Evolutionary conservation across 2,329 filamentous ascomycete species (phyloP).

Genomic region (Sporothrix protearum): DNA sequence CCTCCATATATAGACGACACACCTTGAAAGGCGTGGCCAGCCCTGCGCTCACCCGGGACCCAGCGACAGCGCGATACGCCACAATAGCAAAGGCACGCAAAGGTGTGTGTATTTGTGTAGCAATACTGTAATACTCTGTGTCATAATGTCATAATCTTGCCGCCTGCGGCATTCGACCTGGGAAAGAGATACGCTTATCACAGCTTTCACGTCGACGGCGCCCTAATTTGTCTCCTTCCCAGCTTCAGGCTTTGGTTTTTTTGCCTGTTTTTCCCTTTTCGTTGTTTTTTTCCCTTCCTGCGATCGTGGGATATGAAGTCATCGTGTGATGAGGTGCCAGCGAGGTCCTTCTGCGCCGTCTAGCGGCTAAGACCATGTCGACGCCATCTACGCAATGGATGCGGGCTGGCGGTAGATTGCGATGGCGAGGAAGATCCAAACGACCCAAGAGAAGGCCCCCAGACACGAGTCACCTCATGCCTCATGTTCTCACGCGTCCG

Average conservation of each 20-base stretch:
- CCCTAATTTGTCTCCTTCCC: not conserved
- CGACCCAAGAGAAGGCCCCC: not conserved
- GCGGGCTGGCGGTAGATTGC: not conserved
- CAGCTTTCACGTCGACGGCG: not conserved
- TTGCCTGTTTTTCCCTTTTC: not conserved
- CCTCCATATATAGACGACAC: conserved; percentile 10
- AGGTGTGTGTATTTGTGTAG: conserved; percentile 5
- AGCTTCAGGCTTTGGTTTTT: not conserved
- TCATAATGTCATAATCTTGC: conserved; percentile 5
- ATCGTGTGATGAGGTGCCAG: not conserved
- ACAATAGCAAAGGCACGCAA: too few species aligned
- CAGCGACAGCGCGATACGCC: conserved; percentile 1
- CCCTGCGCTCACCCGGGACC: conserved; percentile 13
- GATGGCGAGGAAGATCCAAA: not conserved
- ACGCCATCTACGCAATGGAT: conserved; percentile 14
- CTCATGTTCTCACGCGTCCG: not conserved
- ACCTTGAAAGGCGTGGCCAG: not conserved
- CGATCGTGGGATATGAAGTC: conserved; percentile 4
- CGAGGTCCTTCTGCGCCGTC: not conserved
- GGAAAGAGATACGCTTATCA: not conserved
- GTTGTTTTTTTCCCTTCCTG: not conserved
- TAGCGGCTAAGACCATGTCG: not conserved
- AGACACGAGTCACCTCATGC: not conserved
- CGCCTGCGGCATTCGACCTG: not conserved
- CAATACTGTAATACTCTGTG: conserved; percentile 7